A percentile compares a stretch with the other conserved stretches of the same genome.
Evolutionary conservation across 345 rosid species (phyloP).

Genomic region (Salix udensis): DNA sequence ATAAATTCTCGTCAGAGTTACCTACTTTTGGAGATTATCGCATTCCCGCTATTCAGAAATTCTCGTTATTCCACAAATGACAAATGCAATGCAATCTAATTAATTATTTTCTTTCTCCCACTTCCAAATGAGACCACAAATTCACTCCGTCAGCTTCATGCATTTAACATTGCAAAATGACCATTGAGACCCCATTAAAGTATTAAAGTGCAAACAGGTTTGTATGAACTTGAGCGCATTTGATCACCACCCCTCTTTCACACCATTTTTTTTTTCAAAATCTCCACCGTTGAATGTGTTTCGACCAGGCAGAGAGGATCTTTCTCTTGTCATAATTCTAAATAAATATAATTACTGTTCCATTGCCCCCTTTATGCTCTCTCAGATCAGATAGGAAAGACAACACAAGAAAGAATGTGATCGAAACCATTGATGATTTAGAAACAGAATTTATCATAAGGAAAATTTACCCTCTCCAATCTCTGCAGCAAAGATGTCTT

Average conservation of each 20-base stretch:
- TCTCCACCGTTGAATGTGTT: no score
- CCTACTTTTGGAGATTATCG: no score
- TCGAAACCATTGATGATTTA: not conserved
- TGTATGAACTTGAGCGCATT: not conserved
- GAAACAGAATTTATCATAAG: not conserved
- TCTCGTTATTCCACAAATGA: not conserved
- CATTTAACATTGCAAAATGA: not conserved
- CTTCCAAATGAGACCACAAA: no score
- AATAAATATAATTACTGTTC: no score
- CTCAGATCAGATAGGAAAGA: not conserved
- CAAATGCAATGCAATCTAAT: not conserved
- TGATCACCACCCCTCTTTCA: not conserved
- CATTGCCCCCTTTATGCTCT: not conserved
- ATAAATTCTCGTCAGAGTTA: not conserved
- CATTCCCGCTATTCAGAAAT: not conserved
- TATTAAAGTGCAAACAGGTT: not conserved
- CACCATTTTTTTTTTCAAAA: not conserved
- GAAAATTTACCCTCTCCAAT: constrained; percentile 59
- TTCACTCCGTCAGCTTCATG: no score
- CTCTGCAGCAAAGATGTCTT: constrained; percentile 76
- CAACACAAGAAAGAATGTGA: not conserved
- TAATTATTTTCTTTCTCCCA: no score
- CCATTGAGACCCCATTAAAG: not conserved
- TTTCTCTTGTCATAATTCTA: not conserved
- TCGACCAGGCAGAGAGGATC: not conserved